Conservation (phyloP, 1,284 basidiomycete species). For the Irpex sp. region DNA sequence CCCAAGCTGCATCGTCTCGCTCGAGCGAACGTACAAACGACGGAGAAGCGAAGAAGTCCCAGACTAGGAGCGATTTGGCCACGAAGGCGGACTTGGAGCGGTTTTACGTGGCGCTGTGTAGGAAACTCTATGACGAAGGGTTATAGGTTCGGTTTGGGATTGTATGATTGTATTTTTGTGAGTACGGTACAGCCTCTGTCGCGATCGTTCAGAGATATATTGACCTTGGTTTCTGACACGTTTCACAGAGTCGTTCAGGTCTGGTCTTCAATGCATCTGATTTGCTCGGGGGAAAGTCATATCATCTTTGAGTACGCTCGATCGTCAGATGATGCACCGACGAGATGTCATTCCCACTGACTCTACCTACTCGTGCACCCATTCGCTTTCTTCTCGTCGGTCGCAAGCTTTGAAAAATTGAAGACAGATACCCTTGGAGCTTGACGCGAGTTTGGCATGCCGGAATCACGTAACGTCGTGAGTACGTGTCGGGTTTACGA, state of each 20-base stretch:
- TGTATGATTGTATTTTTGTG: not conserved
- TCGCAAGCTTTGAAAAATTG: no score
- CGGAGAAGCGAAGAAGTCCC: conserved; percentile 12
- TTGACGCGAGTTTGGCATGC: no score
- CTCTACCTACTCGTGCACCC: no score
- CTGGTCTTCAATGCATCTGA: not conserved
- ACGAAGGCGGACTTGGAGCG: conserved; percentile 64
- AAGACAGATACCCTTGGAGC: no score
- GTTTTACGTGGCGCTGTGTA: conserved; percentile 71
- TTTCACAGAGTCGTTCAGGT: not conserved
- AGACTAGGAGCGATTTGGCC: conserved; percentile 41
- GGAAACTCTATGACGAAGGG: conserved; percentile 78
- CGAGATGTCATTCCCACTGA: no score
- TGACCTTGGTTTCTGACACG: not conserved
- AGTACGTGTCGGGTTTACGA: no score
- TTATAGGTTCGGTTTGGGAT: conserved; percentile 32
- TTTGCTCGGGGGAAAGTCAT: no score
- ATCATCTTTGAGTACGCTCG: no score
- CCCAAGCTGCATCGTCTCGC: conserved; percentile 6
- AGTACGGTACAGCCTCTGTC: not conserved
- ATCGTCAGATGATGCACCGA: no score
- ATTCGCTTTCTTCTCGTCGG: no score
- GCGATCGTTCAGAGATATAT: no score
- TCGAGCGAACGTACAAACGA: conserved; percentile 13
- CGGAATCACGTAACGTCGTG: no score